Conservation (phyloP, 2,329 filamentous ascomycete species). For the Blumeriella jaapii region DNA sequence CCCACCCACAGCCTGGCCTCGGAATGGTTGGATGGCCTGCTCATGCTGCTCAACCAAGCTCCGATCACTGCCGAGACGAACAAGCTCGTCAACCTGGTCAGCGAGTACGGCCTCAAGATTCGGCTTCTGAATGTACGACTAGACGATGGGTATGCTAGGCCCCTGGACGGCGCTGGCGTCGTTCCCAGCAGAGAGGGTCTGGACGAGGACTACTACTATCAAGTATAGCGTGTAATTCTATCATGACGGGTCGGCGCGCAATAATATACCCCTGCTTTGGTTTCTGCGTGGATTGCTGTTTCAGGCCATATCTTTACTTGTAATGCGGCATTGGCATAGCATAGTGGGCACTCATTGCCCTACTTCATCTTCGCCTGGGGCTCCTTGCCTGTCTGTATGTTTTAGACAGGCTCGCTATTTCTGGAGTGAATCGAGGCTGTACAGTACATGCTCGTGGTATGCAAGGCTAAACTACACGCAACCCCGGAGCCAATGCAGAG, state of each 20-base stretch:
- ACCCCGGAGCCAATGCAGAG: no score
- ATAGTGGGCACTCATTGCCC: neutral
- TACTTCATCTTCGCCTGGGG: no score
- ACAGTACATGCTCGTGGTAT: no score
- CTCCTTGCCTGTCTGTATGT: no score
- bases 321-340: neutral
- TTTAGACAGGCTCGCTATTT: no score
- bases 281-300: no score
- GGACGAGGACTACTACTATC: constrained; percentile 90
- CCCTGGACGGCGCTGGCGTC: constrained; percentile 46
- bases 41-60: constrained; percentile 90
- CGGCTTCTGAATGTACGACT: constrained; percentile 81
- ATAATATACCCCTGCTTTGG: constrained; percentile 11
- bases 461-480: no score
- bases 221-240: constrained; percentile 14
- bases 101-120: constrained; percentile 87
- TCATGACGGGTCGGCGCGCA: constrained; percentile 3
- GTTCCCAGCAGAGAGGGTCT: constrained; percentile 76
- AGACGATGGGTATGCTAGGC: constrained; percentile 59
- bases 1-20: constrained; percentile 72
- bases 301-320: neutral
- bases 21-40: constrained; percentile 90
- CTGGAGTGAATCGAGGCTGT: no score
- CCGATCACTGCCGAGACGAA: constrained; percentile 96
- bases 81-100: constrained; percentile 74